A percentile compares a stretch with the other conserved stretches of the same genome.
Evolutionary conservation across 352 stramenopile species (phyloP).

Genomic region (Pythium myriotylum): DNA sequence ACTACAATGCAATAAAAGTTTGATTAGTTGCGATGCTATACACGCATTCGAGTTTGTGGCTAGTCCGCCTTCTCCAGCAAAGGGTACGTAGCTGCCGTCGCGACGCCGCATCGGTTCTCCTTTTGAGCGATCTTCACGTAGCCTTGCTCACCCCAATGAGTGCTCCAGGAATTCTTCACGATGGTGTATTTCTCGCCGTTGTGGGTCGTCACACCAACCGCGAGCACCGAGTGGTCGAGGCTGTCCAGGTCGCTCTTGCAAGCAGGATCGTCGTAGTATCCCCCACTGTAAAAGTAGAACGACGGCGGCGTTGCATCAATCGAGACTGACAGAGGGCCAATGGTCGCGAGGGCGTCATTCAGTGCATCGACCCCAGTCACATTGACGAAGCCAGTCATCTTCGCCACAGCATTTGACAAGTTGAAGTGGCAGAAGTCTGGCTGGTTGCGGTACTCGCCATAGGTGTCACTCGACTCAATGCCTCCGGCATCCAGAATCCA

Average conservation of each 20-base stretch:
- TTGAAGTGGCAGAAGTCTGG: slow-evolving; percentile 92
- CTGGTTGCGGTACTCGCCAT: slow-evolving; percentile 87
- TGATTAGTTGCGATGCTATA: too few relatives aligned
- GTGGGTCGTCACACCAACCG: slow-evolving; percentile 89
- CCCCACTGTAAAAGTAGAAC: slow-evolving; percentile 91
- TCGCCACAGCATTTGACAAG: slow-evolving; percentile 60
- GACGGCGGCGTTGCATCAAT: slow-evolving; percentile 84
- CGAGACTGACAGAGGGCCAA: slow-evolving; percentile 88
- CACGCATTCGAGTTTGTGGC: too few relatives aligned
- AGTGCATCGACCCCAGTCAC: slow-evolving; percentile 74
- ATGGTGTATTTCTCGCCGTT: slow-evolving; percentile 93
- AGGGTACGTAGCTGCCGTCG: slow-evolving; percentile 87
- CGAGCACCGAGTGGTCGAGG: slow-evolving; percentile 92
- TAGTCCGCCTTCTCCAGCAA: slow-evolving; percentile 43
- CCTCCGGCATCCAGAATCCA: slow-evolving; percentile 87
- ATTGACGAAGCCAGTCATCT: slow-evolving; percentile 82
- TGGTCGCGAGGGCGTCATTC: slow-evolving; percentile 77
- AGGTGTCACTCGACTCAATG: slow-evolving; percentile 79
- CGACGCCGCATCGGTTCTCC: slow-evolving; percentile 95
- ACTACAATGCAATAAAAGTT: too few relatives aligned
- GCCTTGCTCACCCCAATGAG: slow-evolving; percentile 92
- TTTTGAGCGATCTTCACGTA: slow-evolving; percentile 93
- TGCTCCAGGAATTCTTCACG: slow-evolving; percentile 96
- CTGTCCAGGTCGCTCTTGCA: slow-evolving; percentile 93
- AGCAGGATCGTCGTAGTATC: slow-evolving; percentile 81